Evolutionary conservation across 352 stramenopile genomes (phyloP).

Genomic region (Phytophthora podocarpi): DNA sequence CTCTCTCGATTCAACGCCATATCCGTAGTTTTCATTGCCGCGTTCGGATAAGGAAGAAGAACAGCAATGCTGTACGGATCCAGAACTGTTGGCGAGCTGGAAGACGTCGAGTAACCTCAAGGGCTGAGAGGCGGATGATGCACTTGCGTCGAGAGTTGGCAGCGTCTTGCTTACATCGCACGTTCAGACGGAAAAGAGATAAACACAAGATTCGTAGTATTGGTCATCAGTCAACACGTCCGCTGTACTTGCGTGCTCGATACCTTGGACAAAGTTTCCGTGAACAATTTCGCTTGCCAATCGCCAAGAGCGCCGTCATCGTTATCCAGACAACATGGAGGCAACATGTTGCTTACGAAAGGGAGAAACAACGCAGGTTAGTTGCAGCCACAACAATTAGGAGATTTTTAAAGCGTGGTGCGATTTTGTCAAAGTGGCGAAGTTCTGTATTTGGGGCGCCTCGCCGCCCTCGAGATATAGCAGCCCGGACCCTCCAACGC

Average conservation of each 20-base stretch:
- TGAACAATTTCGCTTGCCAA: slow-evolving; percentile 34
- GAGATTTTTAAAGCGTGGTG: slow-evolving; percentile 1
- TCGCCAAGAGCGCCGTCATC: slow-evolving; percentile 47
- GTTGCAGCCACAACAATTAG: slow-evolving; percentile 12
- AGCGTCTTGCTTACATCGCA: slow-evolving; percentile 56
- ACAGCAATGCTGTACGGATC: slow-evolving; percentile 33
- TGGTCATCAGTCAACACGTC: slow-evolving; percentile 40
- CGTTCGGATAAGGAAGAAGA: slow-evolving; percentile 32
- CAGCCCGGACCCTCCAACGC: slow-evolving; percentile 16
- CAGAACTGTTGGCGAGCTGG: slow-evolving; percentile 46
- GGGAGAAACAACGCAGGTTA: slow-evolving; percentile 1
- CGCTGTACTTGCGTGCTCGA: slow-evolving; percentile 55
- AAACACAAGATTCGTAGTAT: slow-evolving; percentile 31
- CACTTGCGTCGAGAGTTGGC: slow-evolving; percentile 37
- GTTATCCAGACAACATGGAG: slow-evolving; percentile 62
- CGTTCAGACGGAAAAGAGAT: slow-evolving; percentile 41
- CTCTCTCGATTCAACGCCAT: slow-evolving; percentile 50
- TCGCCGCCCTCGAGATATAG: slow-evolving; percentile 11
- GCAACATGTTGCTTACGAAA: slow-evolving; percentile 29
- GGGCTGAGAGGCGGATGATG: slow-evolving; percentile 33
- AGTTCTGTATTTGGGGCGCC: not conserved
- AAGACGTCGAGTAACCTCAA: slow-evolving; percentile 6
- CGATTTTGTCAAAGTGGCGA: slow-evolving; percentile 14
- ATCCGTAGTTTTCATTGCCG: slow-evolving; percentile 52
- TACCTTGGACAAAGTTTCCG: slow-evolving; percentile 35